phyloP scores from a whole-genome alignment of 306 rosid genomes.

The Vigna angularis region DNA sequence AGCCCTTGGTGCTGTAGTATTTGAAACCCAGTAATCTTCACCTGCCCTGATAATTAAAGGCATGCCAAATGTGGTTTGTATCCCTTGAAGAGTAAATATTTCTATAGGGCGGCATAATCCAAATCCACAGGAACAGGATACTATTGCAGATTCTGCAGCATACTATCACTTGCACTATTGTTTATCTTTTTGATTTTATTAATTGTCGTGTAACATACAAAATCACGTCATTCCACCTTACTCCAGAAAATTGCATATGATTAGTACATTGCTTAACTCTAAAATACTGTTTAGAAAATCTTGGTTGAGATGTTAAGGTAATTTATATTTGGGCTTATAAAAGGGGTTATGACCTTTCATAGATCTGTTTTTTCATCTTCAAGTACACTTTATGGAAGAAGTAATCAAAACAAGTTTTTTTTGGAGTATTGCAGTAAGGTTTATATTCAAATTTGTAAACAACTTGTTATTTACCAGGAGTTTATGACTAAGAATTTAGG shows the following conservation, averaged over 20 bases:
- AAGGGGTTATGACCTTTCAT: neutral
- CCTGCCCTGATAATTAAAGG: constrained; percentile 40
- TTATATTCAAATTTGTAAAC: neutral
- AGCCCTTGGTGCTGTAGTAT: constrained; percentile 61
- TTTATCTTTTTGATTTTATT: neutral
- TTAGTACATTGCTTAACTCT: constrained; percentile 4
- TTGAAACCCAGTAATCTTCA: constrained; percentile 54
- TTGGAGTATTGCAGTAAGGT: neutral
- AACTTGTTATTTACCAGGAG: neutral
- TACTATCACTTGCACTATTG: neutral
- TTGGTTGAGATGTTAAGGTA: neutral
- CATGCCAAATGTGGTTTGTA: constrained; percentile 6
- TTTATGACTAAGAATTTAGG: neutral
- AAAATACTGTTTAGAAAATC: neutral
- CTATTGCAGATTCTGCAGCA: neutral
- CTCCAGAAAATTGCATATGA: neutral
- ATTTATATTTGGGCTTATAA: neutral
- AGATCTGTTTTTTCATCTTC: neutral
- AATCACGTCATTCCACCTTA: neutral
- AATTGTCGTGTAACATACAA: neutral
- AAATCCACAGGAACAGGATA: neutral
- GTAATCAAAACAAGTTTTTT: neutral
- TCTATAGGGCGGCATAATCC: neutral
- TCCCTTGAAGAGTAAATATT: neutral
- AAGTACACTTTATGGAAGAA: neutral